Conservation (phyloP, 2,329 filamentous ascomycete genomes). For the Microcyclospora pomicola region DNA sequence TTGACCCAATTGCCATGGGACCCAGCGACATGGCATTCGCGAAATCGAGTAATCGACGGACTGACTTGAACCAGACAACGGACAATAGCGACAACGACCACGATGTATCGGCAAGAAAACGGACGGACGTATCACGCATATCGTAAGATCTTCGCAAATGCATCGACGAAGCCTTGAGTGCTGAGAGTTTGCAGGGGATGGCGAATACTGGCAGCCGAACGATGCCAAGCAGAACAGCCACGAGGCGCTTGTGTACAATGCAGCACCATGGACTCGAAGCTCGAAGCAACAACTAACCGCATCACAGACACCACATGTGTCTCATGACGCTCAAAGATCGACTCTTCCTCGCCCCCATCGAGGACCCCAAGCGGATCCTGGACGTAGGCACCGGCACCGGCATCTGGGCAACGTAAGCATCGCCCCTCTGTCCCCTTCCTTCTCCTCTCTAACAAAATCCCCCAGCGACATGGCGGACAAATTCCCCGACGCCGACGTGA, state of each 20-base stretch:
- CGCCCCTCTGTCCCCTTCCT: slow-evolving; percentile 19
- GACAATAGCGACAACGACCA: slow-evolving; percentile 27
- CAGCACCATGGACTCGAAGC: slow-evolving; percentile 2
- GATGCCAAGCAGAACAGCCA: slow-evolving; percentile 19
- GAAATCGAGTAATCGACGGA: too few species aligned
- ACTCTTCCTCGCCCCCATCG: slow-evolving; percentile 19
- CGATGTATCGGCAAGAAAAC: slow-evolving; percentile 25
- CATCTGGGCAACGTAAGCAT: slow-evolving; percentile 18
- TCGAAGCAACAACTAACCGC: slow-evolving; percentile 12
- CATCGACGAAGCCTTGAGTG: not conserved
- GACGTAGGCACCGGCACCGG: slow-evolving; percentile 37
- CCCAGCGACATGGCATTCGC: too few species aligned
- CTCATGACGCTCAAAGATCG: slow-evolving; percentile 20
- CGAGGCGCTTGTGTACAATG: slow-evolving; percentile 15
- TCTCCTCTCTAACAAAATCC: slow-evolving; percentile 19
- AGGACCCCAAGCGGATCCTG: slow-evolving; percentile 21
- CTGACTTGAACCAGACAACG: slow-evolving; percentile 1
- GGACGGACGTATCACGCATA: slow-evolving; percentile 24
- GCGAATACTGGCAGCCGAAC: slow-evolving; percentile 26
- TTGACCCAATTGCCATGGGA: not conserved
- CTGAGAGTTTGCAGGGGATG: slow-evolving; percentile 13
- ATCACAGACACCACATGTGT: slow-evolving; percentile 28
- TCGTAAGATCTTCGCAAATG: slow-evolving; percentile 10
- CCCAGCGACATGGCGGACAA: slow-evolving; percentile 23
- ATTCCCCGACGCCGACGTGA: slow-evolving; percentile 21